Base-by-base conservation (phyloP, 2,329 filamentous ascomycete species). In the Penicillium sp. region DNA sequence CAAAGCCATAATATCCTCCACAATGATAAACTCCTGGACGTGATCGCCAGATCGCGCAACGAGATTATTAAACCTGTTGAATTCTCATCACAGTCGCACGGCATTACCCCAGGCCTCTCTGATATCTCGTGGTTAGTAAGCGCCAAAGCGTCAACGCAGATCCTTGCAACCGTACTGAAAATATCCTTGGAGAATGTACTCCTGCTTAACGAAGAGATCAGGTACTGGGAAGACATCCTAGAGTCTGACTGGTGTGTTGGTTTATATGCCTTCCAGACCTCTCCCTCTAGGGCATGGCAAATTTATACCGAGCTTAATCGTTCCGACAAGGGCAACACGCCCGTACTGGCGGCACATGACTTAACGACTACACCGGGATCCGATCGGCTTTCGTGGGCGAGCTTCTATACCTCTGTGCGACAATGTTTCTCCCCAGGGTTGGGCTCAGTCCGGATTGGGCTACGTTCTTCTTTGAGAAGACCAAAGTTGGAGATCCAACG, bases 221-320 rank as follows among this genome's bases (percentile, higher is more conserved):
- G 90, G 88, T 98, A 98, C 76, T 99, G 95, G 95, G 92, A 97
- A 72, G 91, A 95, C 67, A 86, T 97, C 2, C 80, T 97, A 31
- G 86, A 87, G 9, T 96, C 92, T 0, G 90, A 92, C 68, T 84
- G 87, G 53, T 91, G 90, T 71, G 93, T 91, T 66, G 90, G 88
- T 35, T 75, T 97, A 3, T 97, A 97, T 77, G 90, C 91, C 15
- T 79, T 96, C 8, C 95, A 99, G 76, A 97, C 90, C 0, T 92
- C 90, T 0, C 95, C 95, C 0, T 70, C 89, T 46, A 85, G 91
- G 19, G 76, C 97, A 38, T 94, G 88, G 87, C 79, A 82, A 92
- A 90, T 86, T 82, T 86, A 7, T 85, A 84, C 70, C 89, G 91
- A 51, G 7, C 9, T 11, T 53, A 5, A 55, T 56, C 41, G 56